Percentiles rank a stretch among this genome's conserved stretches.
Conservation (phyloP, 257 asterid genomes). For the Solanum gandarillasii region DNA sequence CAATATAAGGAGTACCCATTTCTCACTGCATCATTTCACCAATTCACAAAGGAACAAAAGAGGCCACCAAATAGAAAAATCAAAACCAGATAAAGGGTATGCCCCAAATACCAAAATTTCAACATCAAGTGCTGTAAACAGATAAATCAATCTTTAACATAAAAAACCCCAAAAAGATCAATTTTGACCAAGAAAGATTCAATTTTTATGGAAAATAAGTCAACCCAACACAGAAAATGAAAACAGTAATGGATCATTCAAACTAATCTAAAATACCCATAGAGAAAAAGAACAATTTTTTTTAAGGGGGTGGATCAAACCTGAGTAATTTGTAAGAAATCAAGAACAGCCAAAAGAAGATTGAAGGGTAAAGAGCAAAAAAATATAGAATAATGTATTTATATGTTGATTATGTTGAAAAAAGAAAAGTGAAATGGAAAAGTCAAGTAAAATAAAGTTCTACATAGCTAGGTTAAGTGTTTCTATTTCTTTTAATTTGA, state of each 20-base stretch:
- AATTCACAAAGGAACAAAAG: neutral
- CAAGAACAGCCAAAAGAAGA: neutral
- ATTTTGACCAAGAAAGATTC: neutral
- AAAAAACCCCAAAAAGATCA: neutral
- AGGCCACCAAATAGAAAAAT: neutral
- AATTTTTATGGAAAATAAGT: neutral
- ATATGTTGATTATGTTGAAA: neutral
- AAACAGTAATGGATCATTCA: neutral
- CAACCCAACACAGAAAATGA: neutral
- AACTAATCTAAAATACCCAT: neutral
- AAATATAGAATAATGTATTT: neutral
- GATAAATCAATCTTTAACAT: neutral
- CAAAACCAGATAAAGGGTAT: neutral
- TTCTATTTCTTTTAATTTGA: neutral
- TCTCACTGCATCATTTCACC: neutral
- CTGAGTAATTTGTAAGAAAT: neutral
- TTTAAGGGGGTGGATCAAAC: neutral
- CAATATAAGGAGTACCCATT: neutral
- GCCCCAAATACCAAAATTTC: neutral
- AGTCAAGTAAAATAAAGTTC: neutral
- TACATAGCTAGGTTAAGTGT: neutral
- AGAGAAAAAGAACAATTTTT: neutral
- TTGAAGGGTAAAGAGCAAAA: neutral
- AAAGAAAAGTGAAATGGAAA: neutral
- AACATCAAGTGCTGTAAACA: neutral